phyloP scores from a whole-genome alignment of 306 rosid genomes.

The Lablab purpureus region DNA sequence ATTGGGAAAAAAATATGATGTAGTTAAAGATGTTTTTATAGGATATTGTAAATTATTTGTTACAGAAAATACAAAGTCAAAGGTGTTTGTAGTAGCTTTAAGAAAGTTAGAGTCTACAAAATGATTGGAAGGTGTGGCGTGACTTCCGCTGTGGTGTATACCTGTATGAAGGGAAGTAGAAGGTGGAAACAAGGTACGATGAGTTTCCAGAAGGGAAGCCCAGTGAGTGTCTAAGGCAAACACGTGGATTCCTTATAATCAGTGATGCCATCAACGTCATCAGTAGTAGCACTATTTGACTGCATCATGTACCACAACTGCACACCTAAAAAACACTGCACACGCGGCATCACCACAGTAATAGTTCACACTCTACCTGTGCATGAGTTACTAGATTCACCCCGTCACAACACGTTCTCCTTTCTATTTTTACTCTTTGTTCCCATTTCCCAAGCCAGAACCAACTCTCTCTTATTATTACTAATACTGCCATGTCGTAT shows the following conservation, averaged over 20 bases:
- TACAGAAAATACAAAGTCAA: too few relatives aligned
- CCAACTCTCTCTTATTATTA: background rate
- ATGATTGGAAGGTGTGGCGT: too few relatives aligned
- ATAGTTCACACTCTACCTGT: background rate
- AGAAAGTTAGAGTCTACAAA: too few relatives aligned
- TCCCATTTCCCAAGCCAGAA: background rate
- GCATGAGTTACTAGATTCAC: background rate
- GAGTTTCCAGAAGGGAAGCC: constrained; percentile 35
- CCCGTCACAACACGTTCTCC: constrained; percentile 44
- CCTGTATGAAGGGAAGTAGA: background rate
- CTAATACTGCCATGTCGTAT: background rate
- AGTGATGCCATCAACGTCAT: constrained; percentile 18
- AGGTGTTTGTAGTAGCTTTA: too few relatives aligned
- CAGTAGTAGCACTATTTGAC: background rate
- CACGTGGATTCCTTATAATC: constrained; percentile 17
- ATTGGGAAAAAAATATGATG: too few relatives aligned
- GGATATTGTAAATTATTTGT: too few relatives aligned
- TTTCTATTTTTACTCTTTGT: background rate
- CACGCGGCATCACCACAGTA: constrained; percentile 45
- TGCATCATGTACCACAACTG: background rate
- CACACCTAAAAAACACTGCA: constrained; percentile 36
- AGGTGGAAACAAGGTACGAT: background rate
- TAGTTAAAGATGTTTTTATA: too few relatives aligned
- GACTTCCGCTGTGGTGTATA: too few relatives aligned
- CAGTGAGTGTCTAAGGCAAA: background rate